Evolutionary conservation across 2,329 filamentous ascomycete species (phyloP).

Genomic region (Colletotrichum truncatum): DNA sequence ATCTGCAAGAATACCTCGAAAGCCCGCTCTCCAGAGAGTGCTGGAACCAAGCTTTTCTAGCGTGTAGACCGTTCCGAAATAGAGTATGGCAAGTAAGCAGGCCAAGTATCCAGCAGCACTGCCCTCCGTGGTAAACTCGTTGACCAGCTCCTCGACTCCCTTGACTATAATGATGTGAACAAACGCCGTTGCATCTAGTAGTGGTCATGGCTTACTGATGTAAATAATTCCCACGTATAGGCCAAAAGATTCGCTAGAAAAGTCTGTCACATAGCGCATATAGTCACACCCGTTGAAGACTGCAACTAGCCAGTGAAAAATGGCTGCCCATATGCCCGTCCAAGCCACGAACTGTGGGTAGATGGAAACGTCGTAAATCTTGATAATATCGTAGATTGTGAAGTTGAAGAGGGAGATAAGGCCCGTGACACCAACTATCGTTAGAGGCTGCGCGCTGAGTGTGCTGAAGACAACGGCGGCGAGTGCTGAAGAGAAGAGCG

Average conservation of each 20-base stretch:
- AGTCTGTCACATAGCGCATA: conserved; percentile 67
- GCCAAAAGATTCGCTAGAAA: conserved; percentile 62
- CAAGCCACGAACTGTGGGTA: conserved; percentile 65
- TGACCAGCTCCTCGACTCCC: conserved; percentile 62
- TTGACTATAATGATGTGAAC: neutral
- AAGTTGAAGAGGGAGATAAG: conserved; percentile 66
- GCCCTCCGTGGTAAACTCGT: conserved; percentile 51
- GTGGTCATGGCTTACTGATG: conserved; percentile 47
- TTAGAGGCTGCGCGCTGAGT: conserved; percentile 61
- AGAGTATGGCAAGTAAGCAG: conserved; percentile 39
- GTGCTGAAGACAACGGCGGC: conserved; percentile 64
- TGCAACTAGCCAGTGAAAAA: conserved; percentile 65
- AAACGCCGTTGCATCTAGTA: conserved; percentile 51
- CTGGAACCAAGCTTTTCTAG: conserved; percentile 58
- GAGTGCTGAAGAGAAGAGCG: conserved; percentile 62
- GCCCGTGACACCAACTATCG: conserved; percentile 66
- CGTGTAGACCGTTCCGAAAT: conserved; percentile 58
- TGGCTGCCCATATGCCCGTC: conserved; percentile 65
- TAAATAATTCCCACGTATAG: conserved; percentile 67
- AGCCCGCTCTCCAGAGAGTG: conserved; percentile 51
- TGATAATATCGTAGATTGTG: conserved; percentile 66
- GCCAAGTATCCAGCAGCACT: conserved; percentile 55
- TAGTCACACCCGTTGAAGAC: conserved; percentile 64
- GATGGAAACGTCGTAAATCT: conserved; percentile 54
- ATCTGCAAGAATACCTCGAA: conserved; percentile 58